These are phyloP conservation scores for Orbilia oligospora DNA, from an alignment of 2,329 filamentous ascomycete species.

Conservation along the genomic window DNA sequence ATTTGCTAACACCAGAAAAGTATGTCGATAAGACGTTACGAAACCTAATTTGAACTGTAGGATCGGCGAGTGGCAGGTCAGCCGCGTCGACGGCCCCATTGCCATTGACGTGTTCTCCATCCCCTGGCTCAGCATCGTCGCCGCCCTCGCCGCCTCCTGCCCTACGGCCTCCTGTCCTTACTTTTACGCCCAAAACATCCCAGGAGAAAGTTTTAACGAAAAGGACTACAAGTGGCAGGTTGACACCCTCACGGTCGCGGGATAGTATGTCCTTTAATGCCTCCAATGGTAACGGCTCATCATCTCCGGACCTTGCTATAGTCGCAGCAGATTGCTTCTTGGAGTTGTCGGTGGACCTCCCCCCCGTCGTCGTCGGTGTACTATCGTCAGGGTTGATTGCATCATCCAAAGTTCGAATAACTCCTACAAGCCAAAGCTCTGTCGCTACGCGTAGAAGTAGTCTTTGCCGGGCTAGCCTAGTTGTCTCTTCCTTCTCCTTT, in stretches of 20 bases:
- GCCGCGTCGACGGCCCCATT: slow-evolving; percentile 68
- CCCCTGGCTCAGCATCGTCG: slow-evolving; percentile 67
- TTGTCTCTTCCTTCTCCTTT: slow-evolving; percentile 95
- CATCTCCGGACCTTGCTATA: slow-evolving; percentile 77
- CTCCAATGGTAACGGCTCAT: slow-evolving; percentile 95
- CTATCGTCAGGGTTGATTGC: slow-evolving; percentile 76
- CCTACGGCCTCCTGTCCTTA: slow-evolving; percentile 83
- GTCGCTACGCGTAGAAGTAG: slow-evolving; percentile 90
- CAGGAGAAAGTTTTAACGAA: slow-evolving; percentile 97
- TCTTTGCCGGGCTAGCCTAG: slow-evolving; percentile 87
- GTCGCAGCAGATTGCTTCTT: slow-evolving; percentile 71
- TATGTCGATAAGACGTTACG: slow-evolving; percentile 87
- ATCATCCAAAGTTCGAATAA: slow-evolving; percentile 84
- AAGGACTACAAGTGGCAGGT: slow-evolving; percentile 89
- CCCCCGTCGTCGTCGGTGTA: slow-evolving; percentile 63
- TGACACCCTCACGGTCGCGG: slow-evolving; percentile 91
- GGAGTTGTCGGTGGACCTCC: slow-evolving; percentile 50
- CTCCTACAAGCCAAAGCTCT: slow-evolving; percentile 93
- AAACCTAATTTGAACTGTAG: slow-evolving; percentile 86
- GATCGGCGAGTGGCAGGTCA: slow-evolving; percentile 74
- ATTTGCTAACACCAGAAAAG: slow-evolving; percentile 90
- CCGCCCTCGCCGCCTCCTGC: slow-evolving; percentile 77
- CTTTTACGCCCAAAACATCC: slow-evolving; percentile 89
- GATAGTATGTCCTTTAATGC: slow-evolving; percentile 97
- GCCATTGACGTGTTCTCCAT: slow-evolving; percentile 62